These are phyloP conservation scores for Leucocoprinus birnbaumii DNA, from an alignment of 768 basidiomycete genomes.

Conservation along the genomic window DNA sequence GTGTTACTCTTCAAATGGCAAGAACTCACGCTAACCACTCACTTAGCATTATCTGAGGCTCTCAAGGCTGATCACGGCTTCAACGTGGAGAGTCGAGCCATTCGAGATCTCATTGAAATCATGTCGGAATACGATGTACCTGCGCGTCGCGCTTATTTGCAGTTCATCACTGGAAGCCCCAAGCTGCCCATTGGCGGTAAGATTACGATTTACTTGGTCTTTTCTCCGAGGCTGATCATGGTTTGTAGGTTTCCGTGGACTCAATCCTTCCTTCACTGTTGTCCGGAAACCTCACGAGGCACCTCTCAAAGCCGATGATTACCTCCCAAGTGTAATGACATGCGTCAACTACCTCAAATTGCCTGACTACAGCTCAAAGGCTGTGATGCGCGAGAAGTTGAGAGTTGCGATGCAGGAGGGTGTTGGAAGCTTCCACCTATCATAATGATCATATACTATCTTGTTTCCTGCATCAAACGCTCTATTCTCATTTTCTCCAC, in stretches of 20 bases:
- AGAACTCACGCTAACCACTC: constrained; percentile 5
- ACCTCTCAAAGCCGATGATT: constrained; percentile 88
- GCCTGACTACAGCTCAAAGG: constrained; percentile 90
- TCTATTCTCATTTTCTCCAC: not conserved
- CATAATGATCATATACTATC: constrained; percentile 45
- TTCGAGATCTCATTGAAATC: constrained; percentile 82
- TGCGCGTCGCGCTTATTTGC: constrained; percentile 83
- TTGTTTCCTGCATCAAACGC: constrained; percentile 11
- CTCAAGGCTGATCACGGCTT: constrained; percentile 98
- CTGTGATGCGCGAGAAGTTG: constrained; percentile 81
- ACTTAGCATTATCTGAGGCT: constrained; percentile 77
- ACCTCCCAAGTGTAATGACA: constrained; percentile 97
- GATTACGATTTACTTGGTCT: constrained; percentile 20
- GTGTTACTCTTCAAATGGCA: constrained; percentile 23
- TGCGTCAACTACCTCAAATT: constrained; percentile 97
- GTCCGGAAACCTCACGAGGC: constrained; percentile 96
- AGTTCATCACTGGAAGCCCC: constrained; percentile 97
- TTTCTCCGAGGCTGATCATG: not conserved
- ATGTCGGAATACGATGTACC: constrained; percentile 77
- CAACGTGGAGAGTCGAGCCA: constrained; percentile 90
- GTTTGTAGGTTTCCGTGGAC: constrained; percentile 83
- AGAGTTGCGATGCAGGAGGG: constrained; percentile 88
- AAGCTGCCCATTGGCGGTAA: constrained; percentile 93
- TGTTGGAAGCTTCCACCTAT: constrained; percentile 95
- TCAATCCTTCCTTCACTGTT: constrained; percentile 92